These are phyloP conservation scores for Trichosporon ovoides DNA, from an alignment of 1,284 basidiomycete species.

Conservation along the genomic window DNA sequence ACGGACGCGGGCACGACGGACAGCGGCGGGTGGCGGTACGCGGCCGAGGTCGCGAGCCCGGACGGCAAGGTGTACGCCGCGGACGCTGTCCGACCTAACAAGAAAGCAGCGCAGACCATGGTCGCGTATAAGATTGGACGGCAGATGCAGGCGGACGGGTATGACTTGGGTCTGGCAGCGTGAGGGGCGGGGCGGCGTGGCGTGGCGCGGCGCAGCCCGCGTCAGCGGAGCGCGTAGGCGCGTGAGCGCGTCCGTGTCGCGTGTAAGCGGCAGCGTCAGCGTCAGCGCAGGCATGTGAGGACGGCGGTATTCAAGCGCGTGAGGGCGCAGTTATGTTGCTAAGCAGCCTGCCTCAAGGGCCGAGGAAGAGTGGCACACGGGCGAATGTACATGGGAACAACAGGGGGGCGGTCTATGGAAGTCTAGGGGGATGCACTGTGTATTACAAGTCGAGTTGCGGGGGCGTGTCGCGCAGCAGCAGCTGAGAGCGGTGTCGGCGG, in stretches of 20 bases:
- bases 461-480: too few relatives aligned
- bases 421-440: neutral
- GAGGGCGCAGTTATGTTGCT: too few relatives aligned
- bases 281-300: too few relatives aligned
- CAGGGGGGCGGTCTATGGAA: slow-evolving; percentile 1
- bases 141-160: slow-evolving; percentile 16
- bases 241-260: too few relatives aligned
- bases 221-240: too few relatives aligned
- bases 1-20: neutral
- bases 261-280: too few relatives aligned
- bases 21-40: slow-evolving; percentile 5
- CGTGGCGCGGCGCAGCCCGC: too few relatives aligned
- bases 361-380: too few relatives aligned
- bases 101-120: slow-evolving; percentile 29
- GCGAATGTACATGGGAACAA: neutral
- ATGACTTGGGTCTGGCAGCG: neutral
- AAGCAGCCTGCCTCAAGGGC: too few relatives aligned
- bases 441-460: neutral
- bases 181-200: too few relatives aligned
- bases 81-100: slow-evolving; percentile 27
- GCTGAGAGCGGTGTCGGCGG: too few relatives aligned
- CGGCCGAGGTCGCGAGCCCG: neutral
- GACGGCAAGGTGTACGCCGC: slow-evolving; percentile 14
- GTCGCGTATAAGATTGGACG: slow-evolving; percentile 34
- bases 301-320: too few relatives aligned